These are phyloP conservation scores for Saprolegnia diclina DNA, from an alignment of 352 stramenopile species.

Conservation along the genomic window DNA sequence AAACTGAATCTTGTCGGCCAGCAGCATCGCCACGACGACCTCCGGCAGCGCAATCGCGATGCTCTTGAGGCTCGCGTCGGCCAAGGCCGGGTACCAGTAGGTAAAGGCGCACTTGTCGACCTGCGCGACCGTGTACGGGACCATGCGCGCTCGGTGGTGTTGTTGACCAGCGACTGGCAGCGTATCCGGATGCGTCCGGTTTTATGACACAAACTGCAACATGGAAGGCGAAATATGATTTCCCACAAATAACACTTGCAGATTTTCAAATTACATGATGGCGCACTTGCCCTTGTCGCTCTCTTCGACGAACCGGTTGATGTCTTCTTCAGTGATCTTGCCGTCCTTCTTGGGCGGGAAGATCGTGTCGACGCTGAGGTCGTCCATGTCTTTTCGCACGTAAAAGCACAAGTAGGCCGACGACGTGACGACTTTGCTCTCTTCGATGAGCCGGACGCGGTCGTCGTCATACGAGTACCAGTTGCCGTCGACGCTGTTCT, in stretches of 20 bases:
- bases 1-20: slow-evolving; percentile 52
- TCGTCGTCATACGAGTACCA: slow-evolving; percentile 90
- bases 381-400: slow-evolving; percentile 83
- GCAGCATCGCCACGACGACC: slow-evolving; percentile 53
- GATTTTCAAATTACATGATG: slow-evolving; percentile 61
- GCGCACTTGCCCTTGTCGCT: slow-evolving; percentile 70
- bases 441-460: slow-evolving; percentile 78
- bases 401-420: slow-evolving; percentile 92
- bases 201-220: not conserved
- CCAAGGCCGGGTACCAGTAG: slow-evolving; percentile 57
- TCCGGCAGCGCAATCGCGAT: slow-evolving; percentile 44
- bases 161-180: too few species aligned
- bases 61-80: slow-evolving; percentile 59
- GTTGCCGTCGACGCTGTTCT: slow-evolving; percentile 84
- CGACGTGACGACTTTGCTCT: slow-evolving; percentile 75
- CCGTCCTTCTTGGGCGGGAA: slow-evolving; percentile 81
- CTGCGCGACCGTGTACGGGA: slow-evolving; percentile 50
- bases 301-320: slow-evolving; percentile 81
- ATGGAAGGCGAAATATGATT: not conserved
- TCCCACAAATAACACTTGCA: not conserved
- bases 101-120: slow-evolving; percentile 79
- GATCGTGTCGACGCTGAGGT: slow-evolving; percentile 70
- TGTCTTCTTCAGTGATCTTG: slow-evolving; percentile 83
- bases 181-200: not conserved
- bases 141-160: slow-evolving; percentile 9